A percentile compares a stretch with the other conserved stretches of the same genome.
These are phyloP conservation scores for Falciphora oryzae DNA, from an alignment of 2,329 filamentous ascomycete genomes.

Conservation along the genomic window DNA sequence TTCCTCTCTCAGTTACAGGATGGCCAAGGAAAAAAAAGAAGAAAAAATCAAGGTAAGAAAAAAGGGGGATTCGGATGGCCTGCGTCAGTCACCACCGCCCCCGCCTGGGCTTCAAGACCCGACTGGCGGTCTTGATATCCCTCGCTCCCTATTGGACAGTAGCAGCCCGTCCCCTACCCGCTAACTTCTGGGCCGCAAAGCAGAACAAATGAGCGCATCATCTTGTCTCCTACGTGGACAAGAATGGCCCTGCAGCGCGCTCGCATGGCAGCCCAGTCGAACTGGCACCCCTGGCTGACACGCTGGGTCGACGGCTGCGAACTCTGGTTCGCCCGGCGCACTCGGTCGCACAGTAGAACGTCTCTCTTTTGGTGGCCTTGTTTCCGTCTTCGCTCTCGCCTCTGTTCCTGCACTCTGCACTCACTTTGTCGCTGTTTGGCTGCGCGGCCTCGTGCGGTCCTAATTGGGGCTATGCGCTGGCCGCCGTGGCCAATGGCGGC, in stretches of 20 bases:
- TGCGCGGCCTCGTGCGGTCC: background rate
- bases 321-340: background rate
- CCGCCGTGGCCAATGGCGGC: background rate
- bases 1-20: background rate
- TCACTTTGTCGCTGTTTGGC: background rate
- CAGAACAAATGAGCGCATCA: background rate
- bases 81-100: background rate
- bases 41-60: background rate
- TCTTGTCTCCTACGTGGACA: background rate
- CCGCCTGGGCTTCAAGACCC: background rate
- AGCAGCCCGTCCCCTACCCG: background rate
- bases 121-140: background rate
- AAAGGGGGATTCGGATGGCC: background rate
- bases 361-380: background rate
- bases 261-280: background rate
- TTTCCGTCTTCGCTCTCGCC: background rate
- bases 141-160: background rate
- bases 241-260: background rate
- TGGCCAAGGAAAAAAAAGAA: background rate
- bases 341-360: background rate
- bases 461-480: slow-evolving; percentile 3
- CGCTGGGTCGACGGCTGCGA: background rate
- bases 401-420: slow-evolving; percentile 1
- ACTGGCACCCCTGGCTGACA: background rate
- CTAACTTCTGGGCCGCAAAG: background rate